Evolutionary conservation across 73 alveolate genomes (phyloP), one percentile per base, ranked within the genome.

Genomic region (Paramecium tetraurelia): DNA sequence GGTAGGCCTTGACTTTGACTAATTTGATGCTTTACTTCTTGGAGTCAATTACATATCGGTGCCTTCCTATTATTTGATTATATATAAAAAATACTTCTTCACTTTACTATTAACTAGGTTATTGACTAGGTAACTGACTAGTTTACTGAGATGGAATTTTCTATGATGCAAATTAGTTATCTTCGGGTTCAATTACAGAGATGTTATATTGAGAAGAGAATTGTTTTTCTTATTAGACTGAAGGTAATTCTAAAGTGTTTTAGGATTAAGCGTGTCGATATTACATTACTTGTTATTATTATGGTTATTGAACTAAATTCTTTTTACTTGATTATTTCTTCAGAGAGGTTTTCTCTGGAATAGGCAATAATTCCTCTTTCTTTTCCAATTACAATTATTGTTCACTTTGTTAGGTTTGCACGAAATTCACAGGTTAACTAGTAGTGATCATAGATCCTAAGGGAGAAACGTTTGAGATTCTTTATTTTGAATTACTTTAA

Each of bases 321-420:
- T 72, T 40, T 36, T 72, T 40, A 36, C 59, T 36, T 36, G 86
- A 72, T 72, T 72, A 72, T 72, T 72, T 36, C 59, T 72, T 72
- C 14, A 40, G 2, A 4, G 35, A 1, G 2, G 69, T 36, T 38
- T 72, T 40, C 14, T 72, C 57, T 5, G 86, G 86, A 2, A 72
- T 72, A 35, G 86, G 57, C 29, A 53, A 53, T 53, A 53, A 53
- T 18, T 36, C 59, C 18, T 72, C 59, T 40, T 40, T 36, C 20
- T 72, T 72, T 18, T 72, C 59, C 46, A 29, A 72, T 63, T 63
- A 33, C 4, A 31, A 27, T 27, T 5, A 63, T 63, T 27, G 12
- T 6, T 63, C 84, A 53, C 69, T 53, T 18, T 63, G 12, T 1
- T 16, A 0, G 6, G 33, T 22, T 35, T 72, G 7, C n/a, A 36